Conservation (phyloP, 73 alveolate genomes). For the Tetrahymena malaccensis region DNA sequence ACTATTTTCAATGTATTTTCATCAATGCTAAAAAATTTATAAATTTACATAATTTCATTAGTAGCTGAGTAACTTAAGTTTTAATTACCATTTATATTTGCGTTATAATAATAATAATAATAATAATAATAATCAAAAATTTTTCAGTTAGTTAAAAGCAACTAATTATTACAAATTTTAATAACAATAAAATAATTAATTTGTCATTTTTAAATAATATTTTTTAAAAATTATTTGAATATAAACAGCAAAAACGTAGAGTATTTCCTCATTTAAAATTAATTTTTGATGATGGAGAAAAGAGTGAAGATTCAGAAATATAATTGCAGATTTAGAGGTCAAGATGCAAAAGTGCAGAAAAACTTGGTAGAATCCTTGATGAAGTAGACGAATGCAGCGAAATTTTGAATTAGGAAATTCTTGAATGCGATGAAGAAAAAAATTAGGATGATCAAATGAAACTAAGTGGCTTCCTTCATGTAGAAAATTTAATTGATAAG, state of each 20-base stretch:
- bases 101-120: neutral
- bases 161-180: too few relatives aligned
- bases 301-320: neutral
- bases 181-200: too few relatives aligned
- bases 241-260: neutral
- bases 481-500: neutral
- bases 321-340: neutral
- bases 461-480: neutral
- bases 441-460: neutral
- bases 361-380: neutral
- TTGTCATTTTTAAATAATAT: too few relatives aligned
- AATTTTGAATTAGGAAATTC: neutral
- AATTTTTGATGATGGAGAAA: neutral
- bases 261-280: neutral
- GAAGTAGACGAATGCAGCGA: neutral
- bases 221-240: too few relatives aligned
- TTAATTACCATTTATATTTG: too few relatives aligned
- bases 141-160: neutral
- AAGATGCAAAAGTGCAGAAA: neutral
- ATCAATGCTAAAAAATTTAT: too few relatives aligned
- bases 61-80: neutral
- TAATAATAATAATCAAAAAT: too few relatives aligned
- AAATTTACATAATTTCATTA: neutral
- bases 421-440: neutral
- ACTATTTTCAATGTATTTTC: neutral